These are phyloP conservation scores for Hippophae gyantsensis DNA, from an alignment of 306 rosid species.

Conservation along the genomic window DNA sequence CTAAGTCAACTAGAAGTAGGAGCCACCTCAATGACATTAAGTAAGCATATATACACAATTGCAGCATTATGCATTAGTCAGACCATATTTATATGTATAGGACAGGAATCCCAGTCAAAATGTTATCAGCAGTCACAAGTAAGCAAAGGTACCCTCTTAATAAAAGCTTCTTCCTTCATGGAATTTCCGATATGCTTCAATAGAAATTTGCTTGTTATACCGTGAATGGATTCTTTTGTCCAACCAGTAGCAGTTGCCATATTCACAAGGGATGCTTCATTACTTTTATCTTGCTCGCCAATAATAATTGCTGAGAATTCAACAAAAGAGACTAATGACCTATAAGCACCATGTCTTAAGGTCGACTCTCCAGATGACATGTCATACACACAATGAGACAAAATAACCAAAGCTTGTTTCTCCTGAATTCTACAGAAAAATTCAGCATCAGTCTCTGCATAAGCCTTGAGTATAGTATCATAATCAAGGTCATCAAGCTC, in stretches of 20 bases:
- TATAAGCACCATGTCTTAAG: conserved; percentile 50
- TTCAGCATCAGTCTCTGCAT: conserved; percentile 39
- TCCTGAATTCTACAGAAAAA: conserved; percentile 44
- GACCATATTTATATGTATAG: too few relatives aligned
- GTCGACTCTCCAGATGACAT: conserved; percentile 72
- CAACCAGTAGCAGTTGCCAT: conserved; percentile 27
- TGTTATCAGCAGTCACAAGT: conserved; percentile 2
- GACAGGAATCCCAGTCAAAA: too few relatives aligned
- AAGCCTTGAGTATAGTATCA: conserved; percentile 53
- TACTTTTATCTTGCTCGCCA: conserved; percentile 28
- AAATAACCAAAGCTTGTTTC: conserved; percentile 60
- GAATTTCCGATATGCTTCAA: conserved; percentile 74
- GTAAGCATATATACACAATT: too few relatives aligned
- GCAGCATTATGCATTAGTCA: too few relatives aligned
- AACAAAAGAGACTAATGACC: conserved; percentile 60
- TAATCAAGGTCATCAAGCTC: conserved; percentile 69
- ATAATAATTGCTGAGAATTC: conserved; percentile 55
- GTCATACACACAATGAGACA: conserved; percentile 87
- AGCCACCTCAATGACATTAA: too few relatives aligned
- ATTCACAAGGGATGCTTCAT: conserved; percentile 22
- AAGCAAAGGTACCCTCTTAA: conserved; percentile 41
- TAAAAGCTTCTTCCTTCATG: conserved; percentile 56
- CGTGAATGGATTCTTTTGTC: conserved; percentile 57
- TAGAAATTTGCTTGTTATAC: conserved; percentile 43
- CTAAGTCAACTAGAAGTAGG: too few relatives aligned